Conservation (phyloP, 257 asterid species). For the Fraxinus excelsior region DNA sequence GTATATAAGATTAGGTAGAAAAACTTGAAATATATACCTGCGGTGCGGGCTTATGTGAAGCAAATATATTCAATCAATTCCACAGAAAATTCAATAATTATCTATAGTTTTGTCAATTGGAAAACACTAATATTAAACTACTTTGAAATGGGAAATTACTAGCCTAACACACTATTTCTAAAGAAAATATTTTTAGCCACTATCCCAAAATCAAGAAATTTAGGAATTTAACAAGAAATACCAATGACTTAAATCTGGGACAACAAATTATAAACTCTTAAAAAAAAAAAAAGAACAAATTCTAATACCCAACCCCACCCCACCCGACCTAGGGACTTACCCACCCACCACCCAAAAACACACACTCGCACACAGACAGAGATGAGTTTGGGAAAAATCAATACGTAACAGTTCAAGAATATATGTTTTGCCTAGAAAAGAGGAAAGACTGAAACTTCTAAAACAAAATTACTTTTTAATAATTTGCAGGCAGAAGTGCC, state of each 20-base stretch:
- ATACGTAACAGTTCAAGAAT: slow-evolving; percentile 15
- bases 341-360: not conserved
- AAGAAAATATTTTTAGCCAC: not conserved
- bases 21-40: not conserved
- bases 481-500: slow-evolving; percentile 31
- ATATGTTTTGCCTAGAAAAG: slow-evolving; percentile 25
- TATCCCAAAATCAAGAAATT: slow-evolving; percentile 10
- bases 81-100: not conserved
- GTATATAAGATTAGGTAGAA: not conserved
- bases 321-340: not conserved
- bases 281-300: slow-evolving; percentile 7
- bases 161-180: not conserved
- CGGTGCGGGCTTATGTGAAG: not conserved
- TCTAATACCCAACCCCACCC: not conserved
- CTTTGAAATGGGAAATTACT: not conserved
- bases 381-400: not conserved
- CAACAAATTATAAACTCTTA: slow-evolving; percentile 10
- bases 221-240: slow-evolving; percentile 19
- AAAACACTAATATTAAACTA: not conserved
- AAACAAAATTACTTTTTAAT: slow-evolving; percentile 14
- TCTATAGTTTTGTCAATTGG: not conserved
- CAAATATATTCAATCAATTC: not conserved
- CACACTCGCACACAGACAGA: not conserved
- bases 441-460: slow-evolving; percentile 1
- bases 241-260: slow-evolving; percentile 15